Evolutionary conservation across 2,329 filamentous ascomycete species (phyloP).

Genomic region (Rhynchosporium secalis): DNA sequence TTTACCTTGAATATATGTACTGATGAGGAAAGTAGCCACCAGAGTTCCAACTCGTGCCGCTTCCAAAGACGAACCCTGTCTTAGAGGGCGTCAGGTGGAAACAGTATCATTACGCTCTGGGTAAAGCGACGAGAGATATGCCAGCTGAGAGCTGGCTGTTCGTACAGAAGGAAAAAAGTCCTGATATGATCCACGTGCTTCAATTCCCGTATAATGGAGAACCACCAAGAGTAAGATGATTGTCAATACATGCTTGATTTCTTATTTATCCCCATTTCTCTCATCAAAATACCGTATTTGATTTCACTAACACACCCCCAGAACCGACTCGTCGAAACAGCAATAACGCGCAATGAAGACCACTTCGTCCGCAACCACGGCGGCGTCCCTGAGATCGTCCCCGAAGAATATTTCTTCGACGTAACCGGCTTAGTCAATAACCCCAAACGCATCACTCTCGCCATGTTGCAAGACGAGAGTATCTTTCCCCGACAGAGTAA

Average conservation of each 20-base stretch:
- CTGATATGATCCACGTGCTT: conserved; percentile 61
- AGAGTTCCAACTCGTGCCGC: conserved; percentile 52
- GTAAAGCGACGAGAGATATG: conserved; percentile 49
- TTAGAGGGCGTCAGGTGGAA: conserved; percentile 58
- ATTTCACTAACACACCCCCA: conserved; percentile 3
- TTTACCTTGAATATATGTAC: background rate
- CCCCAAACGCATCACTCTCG: conserved; percentile 56
- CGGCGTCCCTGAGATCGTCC: conserved; percentile 66
- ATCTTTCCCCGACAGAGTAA: conserved; percentile 59
- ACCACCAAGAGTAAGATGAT: conserved; percentile 45
- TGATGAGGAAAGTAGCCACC: conserved; percentile 37
- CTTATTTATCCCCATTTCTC: too few species aligned
- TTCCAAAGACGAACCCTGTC: conserved; percentile 58
- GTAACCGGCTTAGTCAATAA: conserved; percentile 62
- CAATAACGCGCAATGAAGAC: conserved; percentile 59
- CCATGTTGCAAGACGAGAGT: conserved; percentile 59
- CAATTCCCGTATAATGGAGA: conserved; percentile 67
- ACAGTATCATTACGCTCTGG: conserved; percentile 48
- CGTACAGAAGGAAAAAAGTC: conserved; percentile 57
- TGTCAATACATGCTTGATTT: too few species aligned
- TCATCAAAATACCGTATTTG: too few species aligned
- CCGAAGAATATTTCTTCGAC: conserved; percentile 52
- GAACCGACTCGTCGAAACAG: conserved; percentile 53
- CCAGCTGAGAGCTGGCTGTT: conserved; percentile 59
- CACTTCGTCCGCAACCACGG: conserved; percentile 73